Evolutionary conservation across 2,329 filamentous ascomycete genomes (phyloP).

Genomic region (Cyclaneusma minus): DNA sequence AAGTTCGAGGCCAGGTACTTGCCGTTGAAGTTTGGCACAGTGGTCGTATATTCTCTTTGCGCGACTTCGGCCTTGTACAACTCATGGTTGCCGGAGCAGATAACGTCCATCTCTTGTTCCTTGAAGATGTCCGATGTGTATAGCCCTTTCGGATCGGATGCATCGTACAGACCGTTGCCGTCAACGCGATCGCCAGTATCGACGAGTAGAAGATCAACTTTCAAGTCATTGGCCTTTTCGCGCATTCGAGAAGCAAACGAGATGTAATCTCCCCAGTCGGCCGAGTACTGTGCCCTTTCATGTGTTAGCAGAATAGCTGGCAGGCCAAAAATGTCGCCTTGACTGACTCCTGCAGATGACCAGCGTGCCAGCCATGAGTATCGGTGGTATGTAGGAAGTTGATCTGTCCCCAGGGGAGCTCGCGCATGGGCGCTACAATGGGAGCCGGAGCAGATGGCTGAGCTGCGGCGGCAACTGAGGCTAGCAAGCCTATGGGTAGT

Average conservation of each 20-base stretch:
- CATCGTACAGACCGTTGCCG: conserved; percentile 89
- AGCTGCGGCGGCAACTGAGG: conserved; percentile 25
- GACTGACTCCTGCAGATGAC: conserved; percentile 74
- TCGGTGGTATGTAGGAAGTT: conserved; percentile 97
- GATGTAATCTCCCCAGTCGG: conserved; percentile 96
- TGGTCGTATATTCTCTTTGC: conserved; percentile 61
- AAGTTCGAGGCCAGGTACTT: conserved; percentile 85
- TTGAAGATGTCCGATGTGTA: conserved; percentile 81
- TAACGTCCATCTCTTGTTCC: conserved; percentile 67
- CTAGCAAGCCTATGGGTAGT: conserved; percentile 8
- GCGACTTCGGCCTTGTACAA: conserved; percentile 72
- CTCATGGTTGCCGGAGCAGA: conserved; percentile 89
- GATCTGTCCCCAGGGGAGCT: conserved; percentile 81
- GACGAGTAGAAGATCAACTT: conserved; percentile 76
- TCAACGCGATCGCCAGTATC: conserved; percentile 92
- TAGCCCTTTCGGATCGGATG: conserved; percentile 70
- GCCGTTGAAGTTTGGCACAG: conserved; percentile 67
- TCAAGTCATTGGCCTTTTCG: conserved; percentile 59
- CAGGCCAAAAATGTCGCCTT: background rate
- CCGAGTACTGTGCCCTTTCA: conserved; percentile 68
- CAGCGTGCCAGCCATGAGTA: conserved; percentile 89
- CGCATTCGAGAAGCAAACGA: conserved; percentile 80
- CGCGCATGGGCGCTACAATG: conserved; percentile 64
- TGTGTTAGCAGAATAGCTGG: no score
- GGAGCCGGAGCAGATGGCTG: conserved; percentile 74